Evolutionary conservation across 2,329 filamentous ascomycete genomes (phyloP), one percentile per base, ranked within the genome.

Genomic region (Diaporthe sp.): DNA sequence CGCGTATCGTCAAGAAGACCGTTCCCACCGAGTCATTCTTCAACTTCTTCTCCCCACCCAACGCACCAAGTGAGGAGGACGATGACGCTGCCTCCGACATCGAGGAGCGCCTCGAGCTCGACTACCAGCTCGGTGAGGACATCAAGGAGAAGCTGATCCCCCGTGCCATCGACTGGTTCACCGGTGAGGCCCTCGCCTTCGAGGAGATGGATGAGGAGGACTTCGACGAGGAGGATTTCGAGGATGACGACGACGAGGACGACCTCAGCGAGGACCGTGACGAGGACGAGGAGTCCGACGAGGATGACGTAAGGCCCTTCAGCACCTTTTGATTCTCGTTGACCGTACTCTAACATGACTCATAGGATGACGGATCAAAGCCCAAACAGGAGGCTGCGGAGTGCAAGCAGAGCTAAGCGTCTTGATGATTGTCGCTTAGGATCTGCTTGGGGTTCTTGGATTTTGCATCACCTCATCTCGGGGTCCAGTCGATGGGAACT

Each of bases 141-240:
- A 98, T 99, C 88, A 99, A 99, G 89, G 97, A 99, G 91, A 99
- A 99, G 89, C 91, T 99, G 79, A 99, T 99, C 80, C 97, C 97
- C 79, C 95, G 96, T 80, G 97, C 97, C 75, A 97, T 99, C 81
- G 97, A 99, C 87, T 99, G 97, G 97, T 99, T 99, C 86, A 99
- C 97, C 72, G 97, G 97, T 75, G 97, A 99, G 88, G 97, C 97
- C 80, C 92, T 99, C 78, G 96, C 97, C 81, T 99, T 95, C 81
- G 97, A 99, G 89, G 96, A 98, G 85, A 86, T 98, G 77, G 94
- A 96, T 53, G 91, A 91, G 68, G 94, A 98, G 73, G 95, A 96
- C 77, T 88, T 95, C 78, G 94, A 96, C 74, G 94, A 93, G 81
- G 94, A 93, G 78, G 94, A 95, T 78, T 95, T 94, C 79, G 94